Evolutionary conservation across 805 yeast genomes (phyloP).

Genomic region (Lipomyces anomalus): DNA sequence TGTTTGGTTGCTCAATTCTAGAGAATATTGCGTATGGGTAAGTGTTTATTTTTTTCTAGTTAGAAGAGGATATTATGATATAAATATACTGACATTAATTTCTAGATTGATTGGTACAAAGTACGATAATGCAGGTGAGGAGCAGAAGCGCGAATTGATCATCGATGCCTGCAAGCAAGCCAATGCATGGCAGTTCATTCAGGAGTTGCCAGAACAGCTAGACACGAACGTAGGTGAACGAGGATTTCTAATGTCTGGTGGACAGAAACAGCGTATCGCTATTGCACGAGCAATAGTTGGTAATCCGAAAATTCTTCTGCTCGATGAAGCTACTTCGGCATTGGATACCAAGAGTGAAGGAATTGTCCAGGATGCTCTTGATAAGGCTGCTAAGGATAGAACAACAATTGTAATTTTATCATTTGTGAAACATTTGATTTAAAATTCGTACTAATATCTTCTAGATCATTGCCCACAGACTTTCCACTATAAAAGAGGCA

Average conservation of each 20-base stretch:
- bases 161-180: constrained; percentile 44
- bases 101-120: constrained; percentile 41
- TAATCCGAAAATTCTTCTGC: constrained; percentile 48
- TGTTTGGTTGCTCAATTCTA: constrained; percentile 71
- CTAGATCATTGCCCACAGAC: constrained; percentile 52
- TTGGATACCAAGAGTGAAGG: constrained; percentile 56
- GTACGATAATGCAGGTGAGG: constrained; percentile 32
- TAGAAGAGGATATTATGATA: too few species aligned
- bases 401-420: constrained; percentile 49
- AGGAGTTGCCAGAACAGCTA: constrained; percentile 45
- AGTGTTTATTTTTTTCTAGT: too few species aligned
- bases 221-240: constrained; percentile 47
- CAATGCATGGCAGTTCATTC: constrained; percentile 45
- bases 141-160: constrained; percentile 35
- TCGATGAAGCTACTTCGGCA: constrained; percentile 64
- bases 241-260: constrained; percentile 57
- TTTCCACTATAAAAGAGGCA: constrained; percentile 45
- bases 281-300: constrained; percentile 53
- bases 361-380: constrained; percentile 48
- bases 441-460: too few species aligned
- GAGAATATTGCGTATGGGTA: constrained; percentile 73
- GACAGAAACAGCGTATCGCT: constrained; percentile 58
- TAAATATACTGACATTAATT: constrained; percentile 15
- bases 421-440: too few species aligned
- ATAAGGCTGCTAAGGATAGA: constrained; percentile 23